Conservation (phyloP, 2,329 filamentous ascomycete species). For the Xylariales sp. region DNA sequence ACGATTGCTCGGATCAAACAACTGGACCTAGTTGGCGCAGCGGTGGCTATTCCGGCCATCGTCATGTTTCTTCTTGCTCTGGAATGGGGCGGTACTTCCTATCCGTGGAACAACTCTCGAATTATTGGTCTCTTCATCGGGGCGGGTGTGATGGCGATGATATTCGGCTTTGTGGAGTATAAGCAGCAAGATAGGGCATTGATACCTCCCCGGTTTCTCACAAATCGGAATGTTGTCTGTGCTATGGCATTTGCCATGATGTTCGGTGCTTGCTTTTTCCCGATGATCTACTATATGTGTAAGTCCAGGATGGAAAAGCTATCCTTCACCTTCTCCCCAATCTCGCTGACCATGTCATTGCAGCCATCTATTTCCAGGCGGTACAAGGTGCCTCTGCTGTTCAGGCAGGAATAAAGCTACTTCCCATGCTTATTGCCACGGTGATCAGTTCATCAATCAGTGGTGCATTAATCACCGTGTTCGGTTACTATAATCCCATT, state of each 20-base stretch:
- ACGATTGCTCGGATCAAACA: slow-evolving; percentile 33
- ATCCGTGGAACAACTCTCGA: slow-evolving; percentile 43
- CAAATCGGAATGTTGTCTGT: slow-evolving; percentile 35
- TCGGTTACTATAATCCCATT: slow-evolving; percentile 38
- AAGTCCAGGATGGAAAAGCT: too few species aligned
- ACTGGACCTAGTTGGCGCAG: slow-evolving; percentile 45
- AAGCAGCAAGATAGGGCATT: slow-evolving; percentile 43
- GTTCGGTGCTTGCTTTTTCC: slow-evolving; percentile 48
- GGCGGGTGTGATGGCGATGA: slow-evolving; percentile 36
- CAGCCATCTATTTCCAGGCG: slow-evolving; percentile 47
- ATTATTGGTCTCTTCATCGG: slow-evolving; percentile 49
- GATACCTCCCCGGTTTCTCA: slow-evolving; percentile 44
- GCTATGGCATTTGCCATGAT: slow-evolving; percentile 36
- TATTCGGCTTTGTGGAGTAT: slow-evolving; percentile 43
- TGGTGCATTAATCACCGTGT: slow-evolving; percentile 25
- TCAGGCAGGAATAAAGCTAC: slow-evolving; percentile 47
- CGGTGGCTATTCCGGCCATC: slow-evolving; percentile 47
- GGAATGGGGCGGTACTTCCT: slow-evolving; percentile 51
- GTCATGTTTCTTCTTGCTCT: slow-evolving; percentile 51
- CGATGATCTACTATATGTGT: slow-evolving; percentile 50
- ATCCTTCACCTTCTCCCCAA: too few species aligned
- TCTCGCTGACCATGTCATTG: too few species aligned
- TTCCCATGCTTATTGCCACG: slow-evolving; percentile 44
- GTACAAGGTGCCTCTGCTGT: slow-evolving; percentile 46
- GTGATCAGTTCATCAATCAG: slow-evolving; percentile 39